Conservation (phyloP, 192 early-diverging fungal species). For the Coemansia sp. region DNA sequence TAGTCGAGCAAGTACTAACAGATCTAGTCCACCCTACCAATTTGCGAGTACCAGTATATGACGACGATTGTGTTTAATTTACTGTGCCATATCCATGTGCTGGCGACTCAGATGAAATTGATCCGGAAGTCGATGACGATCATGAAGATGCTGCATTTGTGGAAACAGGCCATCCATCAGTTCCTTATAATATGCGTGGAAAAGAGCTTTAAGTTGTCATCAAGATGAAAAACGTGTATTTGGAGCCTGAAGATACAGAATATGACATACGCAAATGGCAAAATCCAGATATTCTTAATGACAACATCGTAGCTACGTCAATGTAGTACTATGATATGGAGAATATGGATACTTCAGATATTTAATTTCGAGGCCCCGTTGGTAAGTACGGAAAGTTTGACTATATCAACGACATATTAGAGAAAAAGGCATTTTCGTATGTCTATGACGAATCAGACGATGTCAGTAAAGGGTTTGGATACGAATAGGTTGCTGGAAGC, state of each 20-base stretch:
- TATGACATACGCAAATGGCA: conserved; percentile 60
- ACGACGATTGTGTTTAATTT: background rate
- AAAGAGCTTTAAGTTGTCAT: conserved; percentile 59
- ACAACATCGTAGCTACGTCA: conserved; percentile 66
- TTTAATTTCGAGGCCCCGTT: conserved; percentile 55
- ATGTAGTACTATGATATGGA: conserved; percentile 66
- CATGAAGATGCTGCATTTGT: background rate
- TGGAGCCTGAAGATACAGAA: conserved; percentile 60
- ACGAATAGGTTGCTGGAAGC: conserved; percentile 35
- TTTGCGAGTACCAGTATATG: background rate
- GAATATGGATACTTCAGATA: conserved; percentile 59
- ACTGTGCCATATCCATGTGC: background rate
- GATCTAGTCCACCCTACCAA: conserved; percentile 6
- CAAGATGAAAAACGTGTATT: conserved; percentile 64
- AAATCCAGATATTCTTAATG: conserved; percentile 64
- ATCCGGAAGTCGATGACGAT: too few relatives aligned
- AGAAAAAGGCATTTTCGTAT: conserved; percentile 1
- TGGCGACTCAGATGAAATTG: too few relatives aligned
- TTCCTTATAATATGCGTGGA: conserved; percentile 27
- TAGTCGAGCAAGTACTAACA: conserved; percentile 57
- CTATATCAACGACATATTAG: background rate
- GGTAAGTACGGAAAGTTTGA: background rate
- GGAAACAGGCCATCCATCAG: conserved; percentile 10
- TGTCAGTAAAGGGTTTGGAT: conserved; percentile 9
- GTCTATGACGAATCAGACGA: conserved; percentile 21